A percentile compares a stretch with the other conserved stretches of the same genome.
These are phyloP conservation scores for Fusarium tupiense DNA, from an alignment of 2,329 filamentous ascomycete genomes.

Conservation along the genomic window DNA sequence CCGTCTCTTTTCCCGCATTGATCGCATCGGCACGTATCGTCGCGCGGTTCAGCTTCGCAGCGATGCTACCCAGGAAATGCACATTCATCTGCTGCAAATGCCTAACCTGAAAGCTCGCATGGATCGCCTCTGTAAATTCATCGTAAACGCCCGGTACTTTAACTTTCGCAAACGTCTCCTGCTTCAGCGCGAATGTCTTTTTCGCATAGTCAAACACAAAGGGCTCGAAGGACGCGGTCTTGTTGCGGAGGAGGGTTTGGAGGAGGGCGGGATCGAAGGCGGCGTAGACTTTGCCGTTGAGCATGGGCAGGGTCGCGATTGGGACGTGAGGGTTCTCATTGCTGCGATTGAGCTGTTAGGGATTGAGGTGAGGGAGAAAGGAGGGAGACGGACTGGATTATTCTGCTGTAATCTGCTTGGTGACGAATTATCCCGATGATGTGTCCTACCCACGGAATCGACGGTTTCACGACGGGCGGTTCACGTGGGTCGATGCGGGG, in stretches of 20 bases:
- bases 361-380: too few species aligned
- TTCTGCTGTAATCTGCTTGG: slow-evolving; percentile 49
- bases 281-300: slow-evolving; percentile 56
- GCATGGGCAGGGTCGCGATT: slow-evolving; percentile 57
- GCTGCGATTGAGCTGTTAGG: slow-evolving; percentile 8
- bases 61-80: slow-evolving; percentile 21
- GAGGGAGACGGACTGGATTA: slow-evolving; percentile 48
- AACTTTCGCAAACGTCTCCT: slow-evolving; percentile 42
- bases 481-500: slow-evolving; percentile 49
- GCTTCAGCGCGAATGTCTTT: slow-evolving; percentile 50
- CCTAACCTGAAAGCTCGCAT: slow-evolving; percentile 46
- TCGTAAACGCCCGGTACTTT: slow-evolving; percentile 21
- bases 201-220: slow-evolving; percentile 52
- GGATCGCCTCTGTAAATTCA: slow-evolving; percentile 47
- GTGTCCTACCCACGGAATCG: slow-evolving; percentile 57
- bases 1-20: slow-evolving; percentile 22
- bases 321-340: slow-evolving; percentile 40
- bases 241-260: slow-evolving; percentile 51
- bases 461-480: slow-evolving; percentile 53
- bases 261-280: slow-evolving; percentile 53
- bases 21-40: not conserved
- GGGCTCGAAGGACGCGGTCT: slow-evolving; percentile 54
- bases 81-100: slow-evolving; percentile 48
- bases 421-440: slow-evolving; percentile 53
- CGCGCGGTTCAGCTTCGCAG: slow-evolving; percentile 11